Conservation (phyloP, 2,329 filamentous ascomycete genomes). For the Pseudocercospora pini-densiflorae region DNA sequence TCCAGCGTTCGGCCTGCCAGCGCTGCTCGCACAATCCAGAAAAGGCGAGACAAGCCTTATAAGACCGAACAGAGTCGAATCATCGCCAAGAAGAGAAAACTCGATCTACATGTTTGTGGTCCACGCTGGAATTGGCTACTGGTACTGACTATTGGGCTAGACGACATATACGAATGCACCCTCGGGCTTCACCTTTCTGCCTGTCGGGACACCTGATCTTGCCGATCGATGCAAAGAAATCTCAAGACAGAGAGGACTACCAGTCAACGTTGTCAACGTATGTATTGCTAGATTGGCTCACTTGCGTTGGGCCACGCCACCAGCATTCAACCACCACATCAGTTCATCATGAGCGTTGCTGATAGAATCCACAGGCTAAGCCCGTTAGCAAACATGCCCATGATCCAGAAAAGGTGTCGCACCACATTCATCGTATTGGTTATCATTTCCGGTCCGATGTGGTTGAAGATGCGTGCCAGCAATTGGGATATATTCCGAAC, state of each 20-base stretch:
- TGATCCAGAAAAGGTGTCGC: constrained; percentile 50
- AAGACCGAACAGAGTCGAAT: constrained; percentile 64
- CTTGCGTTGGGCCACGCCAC: background rate
- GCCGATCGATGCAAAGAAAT: constrained; percentile 64
- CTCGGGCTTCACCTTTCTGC: constrained; percentile 64
- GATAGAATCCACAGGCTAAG: constrained; percentile 27
- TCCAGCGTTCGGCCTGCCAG: constrained; percentile 30
- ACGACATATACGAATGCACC: constrained; percentile 61
- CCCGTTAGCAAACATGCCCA: constrained; percentile 26
- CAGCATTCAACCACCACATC: background rate
- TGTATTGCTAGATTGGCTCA: constrained; percentile 36
- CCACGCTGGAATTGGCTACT: background rate
- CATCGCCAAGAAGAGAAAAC: constrained; percentile 64
- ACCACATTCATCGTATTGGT: constrained; percentile 65
- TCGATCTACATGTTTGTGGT: constrained; percentile 54
- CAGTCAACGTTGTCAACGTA: constrained; percentile 65
- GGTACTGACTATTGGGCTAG: constrained; percentile 46
- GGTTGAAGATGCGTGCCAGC: constrained; percentile 60
- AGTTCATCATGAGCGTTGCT: constrained; percentile 7
- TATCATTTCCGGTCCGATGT: constrained; percentile 67
- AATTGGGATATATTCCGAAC: constrained; percentile 53
- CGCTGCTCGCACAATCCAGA: constrained; percentile 34
- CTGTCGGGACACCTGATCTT: constrained; percentile 63
- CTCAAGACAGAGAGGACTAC: constrained; percentile 58
- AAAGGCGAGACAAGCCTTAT: constrained; percentile 52